Conservation (phyloP, 768 basidiomycete genomes). For the Mycena rebaudengoi region DNA sequence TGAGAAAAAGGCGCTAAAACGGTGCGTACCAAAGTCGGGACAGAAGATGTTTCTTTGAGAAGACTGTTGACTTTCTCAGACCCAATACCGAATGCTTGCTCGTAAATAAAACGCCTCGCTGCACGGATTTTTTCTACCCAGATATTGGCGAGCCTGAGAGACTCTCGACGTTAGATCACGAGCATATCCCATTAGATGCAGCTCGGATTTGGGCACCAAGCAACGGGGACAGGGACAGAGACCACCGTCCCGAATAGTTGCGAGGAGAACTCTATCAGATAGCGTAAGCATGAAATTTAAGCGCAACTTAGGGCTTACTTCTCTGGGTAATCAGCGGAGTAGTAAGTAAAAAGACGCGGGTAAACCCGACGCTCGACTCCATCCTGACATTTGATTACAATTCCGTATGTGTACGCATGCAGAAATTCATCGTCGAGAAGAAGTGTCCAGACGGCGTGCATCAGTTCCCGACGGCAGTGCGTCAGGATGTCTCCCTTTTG, state of each 20-base stretch:
- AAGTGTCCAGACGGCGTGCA: conserved; percentile 34
- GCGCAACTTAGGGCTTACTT: conserved; percentile 24
- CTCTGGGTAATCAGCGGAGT: conserved; percentile 38
- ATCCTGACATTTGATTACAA: conserved; percentile 32
- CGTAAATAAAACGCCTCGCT: conserved; percentile 10
- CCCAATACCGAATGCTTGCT: neutral
- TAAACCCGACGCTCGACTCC: conserved; percentile 33
- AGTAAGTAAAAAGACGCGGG: conserved; percentile 35
- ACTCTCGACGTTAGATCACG: conserved; percentile 4
- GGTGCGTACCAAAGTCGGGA: conserved; percentile 10
- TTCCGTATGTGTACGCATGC: conserved; percentile 33
- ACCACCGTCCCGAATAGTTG: conserved; percentile 28
- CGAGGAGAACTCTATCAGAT: conserved; percentile 15
- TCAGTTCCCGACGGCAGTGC: conserved; percentile 38
- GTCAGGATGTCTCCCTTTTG: conserved; percentile 30
- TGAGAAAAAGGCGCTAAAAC: neutral
- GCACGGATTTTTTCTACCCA: neutral
- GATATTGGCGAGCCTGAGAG: neutral
- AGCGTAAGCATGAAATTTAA: neutral
- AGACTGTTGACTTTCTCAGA: neutral
- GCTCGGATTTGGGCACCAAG: conserved; percentile 18
- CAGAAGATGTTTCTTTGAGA: conserved; percentile 11
- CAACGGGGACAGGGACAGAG: conserved; percentile 34
- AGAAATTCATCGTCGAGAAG: conserved; percentile 37
- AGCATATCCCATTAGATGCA: conserved; percentile 23